Base-by-base conservation (phyloP, 1,139 yeast species). In the Ashbya aceris region DNA sequence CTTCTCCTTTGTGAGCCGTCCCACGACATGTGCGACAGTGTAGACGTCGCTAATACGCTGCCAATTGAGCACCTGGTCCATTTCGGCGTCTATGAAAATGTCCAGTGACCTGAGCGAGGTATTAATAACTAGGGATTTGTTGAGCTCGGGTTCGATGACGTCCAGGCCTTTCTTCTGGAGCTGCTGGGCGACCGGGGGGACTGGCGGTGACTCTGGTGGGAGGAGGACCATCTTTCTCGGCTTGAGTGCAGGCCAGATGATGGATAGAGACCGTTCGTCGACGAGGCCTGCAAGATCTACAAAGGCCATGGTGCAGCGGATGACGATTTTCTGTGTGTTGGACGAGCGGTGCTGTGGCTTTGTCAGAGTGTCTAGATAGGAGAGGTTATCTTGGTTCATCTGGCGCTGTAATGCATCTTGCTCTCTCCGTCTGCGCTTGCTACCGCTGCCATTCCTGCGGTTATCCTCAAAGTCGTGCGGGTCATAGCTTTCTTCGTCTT, bases 241-340 rank as follows among this genome's bases (percentile, higher is more conserved):
- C 53, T 84, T 84, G 43, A 91, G 67, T 1, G 83, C 73, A 28
- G 93, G 85, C 36, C 86, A 71, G 46, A 89, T 84, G 63, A 85
- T 78, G 44, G 81, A 73, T 46, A 87, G 65, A 0, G 97, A 89
- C 48, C 96, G 71, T 47, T 82, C 69, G 57, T 91, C 97, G 2
- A 87, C 93, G 17, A 83, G 64, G 10, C 96, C 96, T 11, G 89
- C 77, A 47, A 89, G 70, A 59, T 91, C 97, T 43, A 91, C 76
- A 59, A 70, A 87, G 7, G 86, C 75, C 14, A 89, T 65, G 1
- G 80, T 81, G 62, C 96, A 87, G 47, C 81, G 67, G 4, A 85
- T 66, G 10, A 65, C 67, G 14, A 82, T 61, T 23, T 70, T 68
- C 4, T 65, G 58, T 1, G 61, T 55, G 2, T 47, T 46, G 0